Evolutionary conservation across 2,329 filamentous ascomycete species (phyloP).

Genomic region (Penicillium sp.): DNA sequence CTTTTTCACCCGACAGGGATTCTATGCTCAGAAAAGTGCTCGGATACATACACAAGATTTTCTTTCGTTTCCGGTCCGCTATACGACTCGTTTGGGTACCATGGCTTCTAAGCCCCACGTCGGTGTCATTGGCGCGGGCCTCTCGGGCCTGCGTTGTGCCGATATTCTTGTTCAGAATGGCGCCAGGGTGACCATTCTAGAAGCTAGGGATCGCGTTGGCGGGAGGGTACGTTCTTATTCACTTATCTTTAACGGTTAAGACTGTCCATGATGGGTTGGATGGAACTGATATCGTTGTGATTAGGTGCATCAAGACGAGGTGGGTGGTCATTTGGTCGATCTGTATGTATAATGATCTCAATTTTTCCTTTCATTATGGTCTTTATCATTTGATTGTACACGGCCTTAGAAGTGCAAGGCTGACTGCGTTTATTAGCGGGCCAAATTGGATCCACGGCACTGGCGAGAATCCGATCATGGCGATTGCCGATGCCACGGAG

Average conservation of each 20-base stretch:
- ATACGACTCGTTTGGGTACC: neutral
- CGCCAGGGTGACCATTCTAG: slow-evolving; percentile 58
- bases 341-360: slow-evolving; percentile 45
- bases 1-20: neutral
- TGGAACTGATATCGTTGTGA: neutral
- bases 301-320: slow-evolving; percentile 51
- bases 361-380: neutral
- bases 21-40: neutral
- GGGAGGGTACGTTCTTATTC: slow-evolving; percentile 49
- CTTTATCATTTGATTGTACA: neutral
- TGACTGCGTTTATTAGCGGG: slow-evolving; percentile 44
- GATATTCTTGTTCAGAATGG: slow-evolving; percentile 57
- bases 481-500: slow-evolving; percentile 54
- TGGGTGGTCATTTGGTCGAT: slow-evolving; percentile 54
- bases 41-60: too few relatives aligned
- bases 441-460: slow-evolving; percentile 67
- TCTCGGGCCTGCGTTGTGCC: slow-evolving; percentile 60
- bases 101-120: slow-evolving; percentile 48
- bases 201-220: slow-evolving; percentile 58
- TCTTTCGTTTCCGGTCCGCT: neutral
- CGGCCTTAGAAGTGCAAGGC: neutral
- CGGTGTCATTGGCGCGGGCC: slow-evolving; percentile 60
- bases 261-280: slow-evolving; percentile 3
- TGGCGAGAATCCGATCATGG: slow-evolving; percentile 57
- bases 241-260: neutral